Evolutionary conservation across 371 early-diverging fungal genomes (phyloP).

Genomic region (Lichtheimia corymbifera): DNA sequence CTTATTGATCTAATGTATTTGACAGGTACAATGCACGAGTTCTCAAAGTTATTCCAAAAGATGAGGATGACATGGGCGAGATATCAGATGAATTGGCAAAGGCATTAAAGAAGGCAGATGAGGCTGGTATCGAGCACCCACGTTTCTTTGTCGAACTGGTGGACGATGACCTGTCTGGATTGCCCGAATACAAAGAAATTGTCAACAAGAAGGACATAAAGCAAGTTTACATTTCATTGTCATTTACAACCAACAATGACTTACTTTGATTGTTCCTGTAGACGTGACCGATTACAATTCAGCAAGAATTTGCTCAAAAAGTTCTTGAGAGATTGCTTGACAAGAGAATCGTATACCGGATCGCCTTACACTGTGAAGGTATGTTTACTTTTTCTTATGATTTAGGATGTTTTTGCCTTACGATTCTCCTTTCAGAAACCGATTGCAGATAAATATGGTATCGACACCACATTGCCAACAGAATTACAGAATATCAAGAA

Average conservation of each 20-base stretch:
- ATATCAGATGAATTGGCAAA: conserved; percentile 18
- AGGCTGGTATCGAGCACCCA: background rate
- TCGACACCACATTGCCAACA: conserved; percentile 51
- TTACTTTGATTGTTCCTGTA: conserved; percentile 13
- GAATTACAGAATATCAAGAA: conserved; percentile 49
- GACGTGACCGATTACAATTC: conserved; percentile 69
- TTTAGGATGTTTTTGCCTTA: background rate
- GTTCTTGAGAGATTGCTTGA: conserved; percentile 67
- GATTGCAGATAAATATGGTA: conserved; percentile 45
- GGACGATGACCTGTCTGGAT: conserved; percentile 36
- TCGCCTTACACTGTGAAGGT: conserved; percentile 78
- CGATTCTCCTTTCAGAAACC: background rate
- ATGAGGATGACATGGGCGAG: conserved; percentile 7
- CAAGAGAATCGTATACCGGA: conserved; percentile 68
- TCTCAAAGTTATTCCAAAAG: conserved; percentile 19
- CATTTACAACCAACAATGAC: background rate
- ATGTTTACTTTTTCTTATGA: background rate
- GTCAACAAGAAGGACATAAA: conserved; percentile 31
- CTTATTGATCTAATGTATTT: background rate
- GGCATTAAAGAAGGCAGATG: background rate
- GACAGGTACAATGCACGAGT: conserved; percentile 42
- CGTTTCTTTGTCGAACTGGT: conserved; percentile 24
- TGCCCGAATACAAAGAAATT: conserved; percentile 37
- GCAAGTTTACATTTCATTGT: conserved; percentile 17
- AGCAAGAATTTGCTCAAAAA: conserved; percentile 72